phyloP scores from a whole-genome alignment of 257 asterid genomes.

The Euphrasia confusa region DNA sequence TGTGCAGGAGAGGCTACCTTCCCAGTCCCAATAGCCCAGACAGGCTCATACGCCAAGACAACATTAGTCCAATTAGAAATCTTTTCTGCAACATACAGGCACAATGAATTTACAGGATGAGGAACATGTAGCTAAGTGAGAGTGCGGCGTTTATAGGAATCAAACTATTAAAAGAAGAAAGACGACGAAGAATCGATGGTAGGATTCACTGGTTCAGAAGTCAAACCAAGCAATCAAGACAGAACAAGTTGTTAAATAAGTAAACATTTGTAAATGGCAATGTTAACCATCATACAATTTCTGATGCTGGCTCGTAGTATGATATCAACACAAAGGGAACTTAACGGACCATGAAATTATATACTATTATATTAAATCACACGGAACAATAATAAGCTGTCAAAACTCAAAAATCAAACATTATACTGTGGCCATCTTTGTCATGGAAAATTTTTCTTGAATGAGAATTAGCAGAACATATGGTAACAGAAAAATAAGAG shows the following conservation, averaged over 20 bases:
- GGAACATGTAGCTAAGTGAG: neutral
- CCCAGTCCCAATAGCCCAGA: slow-evolving; percentile 99
- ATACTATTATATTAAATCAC: no score
- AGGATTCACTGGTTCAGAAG: neutral
- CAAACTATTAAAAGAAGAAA: neutral
- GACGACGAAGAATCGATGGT: neutral
- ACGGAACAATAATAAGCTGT: no score
- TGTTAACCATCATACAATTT: no score
- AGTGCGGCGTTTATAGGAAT: slow-evolving; percentile 4
- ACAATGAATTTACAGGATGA: slow-evolving; percentile 8
- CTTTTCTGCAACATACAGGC: slow-evolving; percentile 39
- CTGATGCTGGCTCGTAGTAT: no score
- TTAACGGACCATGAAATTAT: no score
- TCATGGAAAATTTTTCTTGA: no score
- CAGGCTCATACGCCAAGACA: slow-evolving; percentile 97
- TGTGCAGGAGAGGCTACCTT: slow-evolving; percentile 95
- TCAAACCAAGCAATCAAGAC: no score
- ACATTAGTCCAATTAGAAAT: slow-evolving; percentile 78
- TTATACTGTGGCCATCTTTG: no score
- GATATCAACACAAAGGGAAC: no score
- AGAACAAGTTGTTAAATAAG: neutral
- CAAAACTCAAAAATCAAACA: no score
- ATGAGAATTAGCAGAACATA: no score
- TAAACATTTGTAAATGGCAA: neutral
- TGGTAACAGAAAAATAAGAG: no score